Evolutionary conservation across 139 green algal genomes (phyloP).

Genomic region (Chlorella sp.): DNA sequence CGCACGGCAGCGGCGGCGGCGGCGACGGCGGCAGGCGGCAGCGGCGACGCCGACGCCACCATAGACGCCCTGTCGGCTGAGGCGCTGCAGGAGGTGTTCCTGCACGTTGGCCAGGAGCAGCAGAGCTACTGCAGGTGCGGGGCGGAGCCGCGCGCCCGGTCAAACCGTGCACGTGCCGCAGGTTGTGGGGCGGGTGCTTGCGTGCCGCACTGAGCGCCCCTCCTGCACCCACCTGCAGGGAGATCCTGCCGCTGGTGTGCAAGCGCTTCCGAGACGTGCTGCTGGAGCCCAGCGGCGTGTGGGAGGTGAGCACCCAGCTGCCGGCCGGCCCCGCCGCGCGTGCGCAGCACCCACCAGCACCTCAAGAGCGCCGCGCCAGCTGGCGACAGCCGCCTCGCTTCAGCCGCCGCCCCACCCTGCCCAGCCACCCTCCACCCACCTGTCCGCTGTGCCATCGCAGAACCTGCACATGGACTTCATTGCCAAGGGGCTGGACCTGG

Average conservation of each 20-base stretch:
- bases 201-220: no score
- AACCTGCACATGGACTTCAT: conserved; percentile 27
- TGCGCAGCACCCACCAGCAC: neutral
- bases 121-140: conserved; percentile 27
- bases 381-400: neutral
- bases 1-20: neutral
- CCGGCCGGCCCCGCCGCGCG: neutral
- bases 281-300: conserved; percentile 15
- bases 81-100: conserved; percentile 26
- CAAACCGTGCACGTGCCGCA: neutral
- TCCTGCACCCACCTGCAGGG: neutral
- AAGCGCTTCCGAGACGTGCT: conserved; percentile 27
- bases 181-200: no score
- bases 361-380: no score
- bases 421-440: neutral
- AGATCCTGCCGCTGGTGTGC: conserved; percentile 35
- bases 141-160: neutral
- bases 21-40: neutral
- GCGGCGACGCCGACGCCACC: neutral
- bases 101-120: neutral
- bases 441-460: neutral
- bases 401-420: neutral
- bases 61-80: conserved; percentile 5
- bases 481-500: neutral
- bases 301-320: conserved; percentile 19